These are phyloP conservation scores for Lumnitzera racemosa DNA, from an alignment of 345 rosid species.

Conservation along the genomic window DNA sequence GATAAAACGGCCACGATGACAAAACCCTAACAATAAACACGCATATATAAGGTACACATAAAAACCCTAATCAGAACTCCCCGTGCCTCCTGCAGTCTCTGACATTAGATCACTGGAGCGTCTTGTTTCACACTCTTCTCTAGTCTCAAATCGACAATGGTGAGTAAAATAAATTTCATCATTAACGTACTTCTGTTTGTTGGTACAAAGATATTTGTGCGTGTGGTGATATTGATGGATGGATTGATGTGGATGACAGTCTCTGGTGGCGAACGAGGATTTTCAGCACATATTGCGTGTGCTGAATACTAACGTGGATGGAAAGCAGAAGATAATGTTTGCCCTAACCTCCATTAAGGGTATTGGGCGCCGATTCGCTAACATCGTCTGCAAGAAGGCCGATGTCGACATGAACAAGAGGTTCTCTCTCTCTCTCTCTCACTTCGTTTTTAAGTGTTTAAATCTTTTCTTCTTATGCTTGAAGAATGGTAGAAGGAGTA, in stretches of 20 bases:
- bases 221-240: background rate
- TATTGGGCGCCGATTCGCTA: constrained; percentile 78
- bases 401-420: constrained; percentile 97
- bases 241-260: constrained; percentile 26
- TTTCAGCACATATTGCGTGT: constrained; percentile 95
- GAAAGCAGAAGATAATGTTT: constrained; percentile 86
- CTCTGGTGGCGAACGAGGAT: constrained; percentile 80
- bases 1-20: no score
- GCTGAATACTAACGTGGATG: constrained; percentile 83
- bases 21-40: no score
- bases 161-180: no score
- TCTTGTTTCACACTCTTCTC: no score
- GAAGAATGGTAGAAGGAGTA: background rate
- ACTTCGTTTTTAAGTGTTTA: no score
- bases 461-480: background rate
- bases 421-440: constrained; percentile 13
- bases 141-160: no score
- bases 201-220: no score
- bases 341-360: constrained; percentile 92
- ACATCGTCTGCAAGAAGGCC: constrained; percentile 94
- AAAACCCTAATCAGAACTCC: no score
- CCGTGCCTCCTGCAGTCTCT: no score
- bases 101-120: no score
- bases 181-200: no score
- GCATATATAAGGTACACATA: no score